These are phyloP conservation scores for Rhizopus stolonifer DNA, from an alignment of 371 early-diverging fungal species.

Conservation along the genomic window DNA sequence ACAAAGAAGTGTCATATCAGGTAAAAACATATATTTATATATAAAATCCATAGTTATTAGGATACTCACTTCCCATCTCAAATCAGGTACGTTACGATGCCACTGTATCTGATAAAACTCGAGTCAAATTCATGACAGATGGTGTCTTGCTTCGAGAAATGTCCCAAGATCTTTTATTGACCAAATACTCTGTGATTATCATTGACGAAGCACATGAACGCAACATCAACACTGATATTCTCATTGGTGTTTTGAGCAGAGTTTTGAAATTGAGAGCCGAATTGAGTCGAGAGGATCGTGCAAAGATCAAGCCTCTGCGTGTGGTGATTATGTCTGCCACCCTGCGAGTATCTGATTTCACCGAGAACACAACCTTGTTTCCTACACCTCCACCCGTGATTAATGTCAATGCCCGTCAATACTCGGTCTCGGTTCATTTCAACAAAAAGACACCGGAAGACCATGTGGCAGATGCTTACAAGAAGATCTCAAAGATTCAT, in stretches of 20 bases:
- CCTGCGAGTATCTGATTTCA: constrained; percentile 89
- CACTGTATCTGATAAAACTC: constrained; percentile 70
- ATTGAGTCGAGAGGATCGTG: constrained; percentile 54
- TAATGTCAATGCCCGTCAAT: constrained; percentile 93
- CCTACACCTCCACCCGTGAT: constrained; percentile 79
- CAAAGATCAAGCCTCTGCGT: constrained; percentile 79
- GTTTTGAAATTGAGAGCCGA: constrained; percentile 70
- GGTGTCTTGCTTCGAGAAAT: constrained; percentile 97
- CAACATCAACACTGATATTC: constrained; percentile 95
- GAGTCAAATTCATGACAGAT: constrained; percentile 99
- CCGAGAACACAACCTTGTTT: constrained; percentile 80
- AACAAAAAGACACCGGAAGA: constrained; percentile 74
- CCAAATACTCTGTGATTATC: constrained; percentile 93
- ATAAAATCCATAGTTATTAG: no score
- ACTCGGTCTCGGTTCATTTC: constrained; percentile 85
- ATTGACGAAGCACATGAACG: constrained; percentile 99
- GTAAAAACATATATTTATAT: constrained; percentile 24
- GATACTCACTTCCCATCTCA: no score
- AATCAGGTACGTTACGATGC: constrained; percentile 97
- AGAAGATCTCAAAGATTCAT: constrained; percentile 93
- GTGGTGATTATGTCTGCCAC: constrained; percentile 99
- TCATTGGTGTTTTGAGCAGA: constrained; percentile 92
- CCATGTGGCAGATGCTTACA: constrained; percentile 78
- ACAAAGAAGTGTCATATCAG: constrained; percentile 61
- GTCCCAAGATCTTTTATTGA: constrained; percentile 83